phyloP scores from a whole-genome alignment of 192 early-diverging fungal species.

The Linderina pennispora region DNA sequence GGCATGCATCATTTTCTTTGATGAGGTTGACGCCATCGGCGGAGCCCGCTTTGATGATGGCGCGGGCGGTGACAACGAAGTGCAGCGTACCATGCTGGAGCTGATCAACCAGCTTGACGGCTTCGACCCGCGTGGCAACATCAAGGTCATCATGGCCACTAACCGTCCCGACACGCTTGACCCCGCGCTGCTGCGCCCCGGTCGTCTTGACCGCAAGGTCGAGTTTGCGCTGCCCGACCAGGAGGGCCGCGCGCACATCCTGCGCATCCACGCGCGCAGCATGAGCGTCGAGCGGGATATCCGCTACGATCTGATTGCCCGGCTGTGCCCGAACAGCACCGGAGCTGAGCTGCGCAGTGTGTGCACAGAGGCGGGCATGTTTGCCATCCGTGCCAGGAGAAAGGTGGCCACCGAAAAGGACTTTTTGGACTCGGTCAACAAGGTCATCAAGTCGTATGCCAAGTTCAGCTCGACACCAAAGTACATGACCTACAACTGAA shows the following conservation, averaged over 20 bases:
- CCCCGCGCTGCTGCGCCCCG: slow-evolving; percentile 94
- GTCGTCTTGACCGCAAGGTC: slow-evolving; percentile 96
- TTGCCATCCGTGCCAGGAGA: slow-evolving; percentile 95
- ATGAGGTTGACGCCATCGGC: slow-evolving; percentile 99
- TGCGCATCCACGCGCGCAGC: slow-evolving; percentile 97
- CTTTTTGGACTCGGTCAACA: slow-evolving; percentile 98
- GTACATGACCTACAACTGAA: slow-evolving; percentile 79
- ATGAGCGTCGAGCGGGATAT: slow-evolving; percentile 99
- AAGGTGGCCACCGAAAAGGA: slow-evolving; percentile 99
- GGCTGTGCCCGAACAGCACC: slow-evolving; percentile 98
- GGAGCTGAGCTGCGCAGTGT: slow-evolving; percentile 98
- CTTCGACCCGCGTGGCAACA: slow-evolving; percentile 98
- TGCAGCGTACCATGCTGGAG: slow-evolving; percentile 99
- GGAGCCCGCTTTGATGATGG: slow-evolving; percentile 98
- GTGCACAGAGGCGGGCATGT: slow-evolving; percentile 99
- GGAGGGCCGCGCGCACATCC: slow-evolving; percentile 92
- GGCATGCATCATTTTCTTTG: slow-evolving; percentile 99
- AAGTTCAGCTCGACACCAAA: slow-evolving; percentile 98
- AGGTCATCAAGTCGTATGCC: slow-evolving; percentile 98
- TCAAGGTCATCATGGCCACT: slow-evolving; percentile 99
- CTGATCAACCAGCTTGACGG: slow-evolving; percentile 99
- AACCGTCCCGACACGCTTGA: slow-evolving; percentile 98
- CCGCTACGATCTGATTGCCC: slow-evolving; percentile 96
- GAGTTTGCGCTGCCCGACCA: slow-evolving; percentile 97
- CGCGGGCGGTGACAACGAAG: slow-evolving; percentile 98